phyloP scores from a whole-genome alignment of 768 basidiomycete species.

The Mycena floridula region DNA sequence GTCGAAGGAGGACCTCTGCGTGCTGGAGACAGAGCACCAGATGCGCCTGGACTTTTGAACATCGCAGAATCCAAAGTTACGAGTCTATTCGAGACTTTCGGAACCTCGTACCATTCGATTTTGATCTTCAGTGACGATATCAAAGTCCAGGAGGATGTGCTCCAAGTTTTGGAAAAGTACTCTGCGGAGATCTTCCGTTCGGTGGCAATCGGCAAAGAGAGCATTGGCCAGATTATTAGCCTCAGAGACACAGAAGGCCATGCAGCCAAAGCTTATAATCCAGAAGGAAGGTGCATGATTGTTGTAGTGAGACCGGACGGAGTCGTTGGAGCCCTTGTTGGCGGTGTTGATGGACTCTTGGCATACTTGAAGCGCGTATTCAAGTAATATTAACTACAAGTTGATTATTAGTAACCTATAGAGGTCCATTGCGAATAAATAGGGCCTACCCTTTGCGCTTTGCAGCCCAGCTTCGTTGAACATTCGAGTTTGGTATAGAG shows the following conservation, averaged over 20 bases:
- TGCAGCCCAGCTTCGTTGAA: too few species aligned
- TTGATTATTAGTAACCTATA: too few species aligned
- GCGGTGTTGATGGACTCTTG: slow-evolving; percentile 10
- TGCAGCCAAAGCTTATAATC: slow-evolving; percentile 17
- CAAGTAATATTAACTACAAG: too few species aligned
- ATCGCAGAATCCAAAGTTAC: background rate
- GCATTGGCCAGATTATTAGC: background rate
- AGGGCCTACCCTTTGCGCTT: too few species aligned
- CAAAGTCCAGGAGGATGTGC: background rate
- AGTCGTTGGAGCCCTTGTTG: slow-evolving; percentile 16
- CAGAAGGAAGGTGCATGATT: slow-evolving; percentile 49
- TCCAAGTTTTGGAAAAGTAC: too few species aligned
- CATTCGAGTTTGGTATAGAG: too few species aligned
- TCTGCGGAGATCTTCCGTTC: background rate
- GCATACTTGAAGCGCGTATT: slow-evolving; percentile 9
- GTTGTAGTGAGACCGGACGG: slow-evolving; percentile 18
- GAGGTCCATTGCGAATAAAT: too few species aligned
- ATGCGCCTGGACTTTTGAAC: slow-evolving; percentile 21
- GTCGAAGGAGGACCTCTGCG: slow-evolving; percentile 12
- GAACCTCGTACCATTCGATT: slow-evolving; percentile 19
- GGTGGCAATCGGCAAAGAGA: background rate
- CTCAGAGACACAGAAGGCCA: slow-evolving; percentile 20
- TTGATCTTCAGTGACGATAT: slow-evolving; percentile 20
- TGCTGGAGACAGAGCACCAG: slow-evolving; percentile 31
- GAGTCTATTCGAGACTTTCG: slow-evolving; percentile 22